Evolutionary conservation across 2,329 filamentous ascomycete species (phyloP), one percentile per base, ranked within the genome.

Genomic region (Pseudopyricularia javanii): DNA sequence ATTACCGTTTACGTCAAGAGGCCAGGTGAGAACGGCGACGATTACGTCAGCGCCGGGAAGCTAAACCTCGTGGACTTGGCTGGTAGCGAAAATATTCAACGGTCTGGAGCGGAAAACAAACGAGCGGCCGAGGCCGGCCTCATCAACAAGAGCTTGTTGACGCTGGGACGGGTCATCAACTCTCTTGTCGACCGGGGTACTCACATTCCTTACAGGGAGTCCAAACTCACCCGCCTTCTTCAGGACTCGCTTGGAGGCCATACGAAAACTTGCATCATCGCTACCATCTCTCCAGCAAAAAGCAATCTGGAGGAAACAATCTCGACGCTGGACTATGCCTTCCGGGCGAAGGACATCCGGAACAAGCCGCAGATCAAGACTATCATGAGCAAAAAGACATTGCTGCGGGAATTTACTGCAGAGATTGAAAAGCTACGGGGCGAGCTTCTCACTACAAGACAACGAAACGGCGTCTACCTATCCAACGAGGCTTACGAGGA

Each of bases 241-340:
- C 94, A 98, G 82, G 94, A 98, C 65, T 98, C 94, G 0, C 79
- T 98, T 0, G 93, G 93, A 56, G 93, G 93, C 3, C 82, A 86
- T 51, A 98, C 94, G 1, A 98, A 98, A 66, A 98, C 93, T 0
- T 98, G 93, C 72, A 98, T 98, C 59, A 97, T 98, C 62, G 93
- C 93, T 6, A 98, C 93, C 0, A 79, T 98, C 40, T 97, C 93
- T 2, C 91, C 93, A 1, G 89, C 91, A 7, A 94, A 93, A 68
- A 91, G 85, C 68, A 98, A 97, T 61, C 74, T 98, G 1, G 93
- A 98, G 63, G 93, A 98, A 68, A 98, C 94, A 0, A 97, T 98
- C 55, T 97, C 93, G 0, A 98, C 94, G 0, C 77, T 98, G 2
- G 93, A 98, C 66, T 98, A 98, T 64, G 94, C 93, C 11, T 97